phyloP scores from a whole-genome alignment of 225 moss, liverwort and hornwort genomes.

The Marchantia paleacea region DNA sequence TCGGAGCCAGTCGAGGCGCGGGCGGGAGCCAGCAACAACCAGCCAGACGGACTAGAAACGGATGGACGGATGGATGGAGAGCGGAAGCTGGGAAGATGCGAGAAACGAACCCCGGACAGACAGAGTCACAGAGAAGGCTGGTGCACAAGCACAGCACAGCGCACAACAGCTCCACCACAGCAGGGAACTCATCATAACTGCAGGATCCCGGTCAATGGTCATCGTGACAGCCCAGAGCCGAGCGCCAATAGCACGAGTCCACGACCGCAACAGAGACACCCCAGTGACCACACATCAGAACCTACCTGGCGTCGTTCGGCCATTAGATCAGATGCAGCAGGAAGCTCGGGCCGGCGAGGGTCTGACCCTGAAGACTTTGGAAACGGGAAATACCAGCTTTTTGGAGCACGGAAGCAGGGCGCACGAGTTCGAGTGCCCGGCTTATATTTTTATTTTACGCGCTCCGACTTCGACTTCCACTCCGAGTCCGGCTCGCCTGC shows the following conservation, averaged over 20 bases:
- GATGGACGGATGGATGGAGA: neutral
- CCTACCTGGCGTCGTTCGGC: conserved; percentile 11
- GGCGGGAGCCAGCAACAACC: too few relatives aligned
- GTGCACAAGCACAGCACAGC: neutral
- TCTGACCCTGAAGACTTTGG: conserved; percentile 1
- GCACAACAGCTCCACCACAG: conserved; percentile 12
- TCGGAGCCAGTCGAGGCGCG: neutral
- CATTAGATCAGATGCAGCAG: neutral
- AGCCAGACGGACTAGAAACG: neutral
- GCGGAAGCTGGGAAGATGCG: conserved; percentile 9
- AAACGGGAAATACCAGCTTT: conserved; percentile 10
- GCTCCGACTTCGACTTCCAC: neutral
- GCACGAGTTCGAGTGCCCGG: conserved; percentile 15
- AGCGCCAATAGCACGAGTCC: neutral
- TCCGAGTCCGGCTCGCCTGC: neutral
- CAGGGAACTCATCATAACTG: conserved; percentile 3
- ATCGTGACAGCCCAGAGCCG: neutral
- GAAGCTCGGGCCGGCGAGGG: conserved; percentile 8
- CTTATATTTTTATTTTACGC: conserved; percentile 1
- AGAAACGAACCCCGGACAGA: neutral
- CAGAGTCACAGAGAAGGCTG: neutral
- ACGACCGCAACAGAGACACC: conserved; percentile 13
- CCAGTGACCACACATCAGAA: conserved; percentile 5
- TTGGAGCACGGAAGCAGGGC: conserved; percentile 19
- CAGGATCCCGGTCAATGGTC: conserved; percentile 12